Evolutionary conservation across 768 basidiomycete species (phyloP).

Genomic region (Tulasnella sp.): DNA sequence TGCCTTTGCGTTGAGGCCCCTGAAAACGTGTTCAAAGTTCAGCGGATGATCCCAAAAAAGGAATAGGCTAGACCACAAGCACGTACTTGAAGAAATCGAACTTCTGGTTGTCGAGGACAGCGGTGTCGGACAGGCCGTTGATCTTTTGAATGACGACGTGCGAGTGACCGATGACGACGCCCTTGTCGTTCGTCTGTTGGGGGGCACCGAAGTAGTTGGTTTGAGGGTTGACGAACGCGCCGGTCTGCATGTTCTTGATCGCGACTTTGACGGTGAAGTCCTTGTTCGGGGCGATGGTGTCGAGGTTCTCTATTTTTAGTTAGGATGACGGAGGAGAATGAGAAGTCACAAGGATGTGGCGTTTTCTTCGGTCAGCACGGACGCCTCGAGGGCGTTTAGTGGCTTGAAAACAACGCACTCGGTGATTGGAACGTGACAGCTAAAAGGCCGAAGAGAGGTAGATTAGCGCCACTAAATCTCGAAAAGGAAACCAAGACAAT

Average conservation of each 20-base stretch:
- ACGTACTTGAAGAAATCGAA: slow-evolving; percentile 55
- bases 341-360: not conserved
- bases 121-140: slow-evolving; percentile 45
- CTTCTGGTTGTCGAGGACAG: slow-evolving; percentile 48
- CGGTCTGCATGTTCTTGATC: slow-evolving; percentile 45
- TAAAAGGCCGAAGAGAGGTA: not conserved
- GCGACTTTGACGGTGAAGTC: slow-evolving; percentile 52
- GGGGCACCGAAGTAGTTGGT: slow-evolving; percentile 57
- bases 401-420: slow-evolving; percentile 16
- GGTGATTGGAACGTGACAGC: slow-evolving; percentile 14
- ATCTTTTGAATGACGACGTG: slow-evolving; percentile 57
- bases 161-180: slow-evolving; percentile 55
- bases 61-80: slow-evolving; percentile 30
- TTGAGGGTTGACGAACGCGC: slow-evolving; percentile 56
- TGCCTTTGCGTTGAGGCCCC: slow-evolving; percentile 45
- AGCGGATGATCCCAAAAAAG: not conserved
- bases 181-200: slow-evolving; percentile 50
- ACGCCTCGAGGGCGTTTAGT: not conserved
- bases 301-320: slow-evolving; percentile 39
- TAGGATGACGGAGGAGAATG: not conserved
- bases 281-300: slow-evolving; percentile 45
- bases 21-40: not conserved
- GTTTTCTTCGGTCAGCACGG: not conserved
- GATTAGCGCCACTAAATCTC: slow-evolving; percentile 9
- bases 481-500: not conserved